Base-by-base conservation (phyloP, 495 filamentous ascomycete genomes). In the Astrocystis sublimbata region DNA sequence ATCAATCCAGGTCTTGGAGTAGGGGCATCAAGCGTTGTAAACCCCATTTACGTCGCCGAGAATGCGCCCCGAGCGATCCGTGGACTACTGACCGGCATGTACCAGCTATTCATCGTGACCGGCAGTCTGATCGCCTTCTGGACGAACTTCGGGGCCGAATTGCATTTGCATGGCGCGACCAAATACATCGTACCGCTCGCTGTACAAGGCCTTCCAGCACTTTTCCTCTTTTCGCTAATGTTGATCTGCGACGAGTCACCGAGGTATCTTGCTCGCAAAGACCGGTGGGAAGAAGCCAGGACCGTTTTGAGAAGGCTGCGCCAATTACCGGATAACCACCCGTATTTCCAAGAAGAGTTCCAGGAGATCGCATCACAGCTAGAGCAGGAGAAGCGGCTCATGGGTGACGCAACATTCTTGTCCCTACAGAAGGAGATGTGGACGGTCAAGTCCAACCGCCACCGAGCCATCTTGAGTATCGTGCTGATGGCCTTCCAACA, bases 11-110 rank as follows among this genome's bases (percentile, higher is more conserved):
- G 86, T 55, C 69, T 88, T 19, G 86, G 86, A 51, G 80, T 88
- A 55, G 86, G 86, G 43, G 79, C 76, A 35, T 81, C 84, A 19
- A 84, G 83, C 19, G 85, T 88, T 78, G 76, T 88, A 52, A 83
- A 81, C 56, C 86, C 86, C 5, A 78, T 86, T 24, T 79, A 78
- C 57, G 76, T 83, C 21, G 77, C 78, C 30, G 89, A 92, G 65
- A 90, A 88, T 56, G 87, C 88, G 10, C 88, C 89, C 4, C 79
- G 88, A 45, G 86, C 86, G 36, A 89, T 90, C 64, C 88, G 88
- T 46, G 88, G 88, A 30, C 83, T 83, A 19, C 74, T 92, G 36
- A 90, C 86, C 28, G 87, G 86, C 50, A 77, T 90, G 58, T 90
- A 90, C 66, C 88, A 91, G 65, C 80, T 90, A 4, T 90, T 91